Conservation (phyloP, 805 yeast species). For the Kodamaea fukazawae region DNA sequence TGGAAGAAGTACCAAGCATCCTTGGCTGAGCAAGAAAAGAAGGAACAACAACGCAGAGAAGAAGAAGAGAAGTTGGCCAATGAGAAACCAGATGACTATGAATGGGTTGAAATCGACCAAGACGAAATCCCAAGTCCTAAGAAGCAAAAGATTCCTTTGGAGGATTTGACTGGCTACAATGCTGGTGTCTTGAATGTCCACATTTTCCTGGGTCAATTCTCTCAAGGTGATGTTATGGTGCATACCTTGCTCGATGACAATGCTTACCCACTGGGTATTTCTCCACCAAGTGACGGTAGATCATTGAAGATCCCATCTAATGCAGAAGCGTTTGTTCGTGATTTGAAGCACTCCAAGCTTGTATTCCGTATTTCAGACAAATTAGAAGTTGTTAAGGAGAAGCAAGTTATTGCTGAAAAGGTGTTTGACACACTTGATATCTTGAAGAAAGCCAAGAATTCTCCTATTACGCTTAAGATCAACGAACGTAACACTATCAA, state of each 20-base stretch:
- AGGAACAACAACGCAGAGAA: conserved; percentile 44
- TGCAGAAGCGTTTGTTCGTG: conserved; percentile 66
- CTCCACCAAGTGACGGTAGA: conserved; percentile 49
- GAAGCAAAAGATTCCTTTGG: conserved; percentile 47
- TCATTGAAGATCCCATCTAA: conserved; percentile 42
- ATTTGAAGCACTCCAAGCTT: conserved; percentile 58
- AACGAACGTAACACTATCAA: conserved; percentile 37
- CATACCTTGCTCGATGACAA: conserved; percentile 67
- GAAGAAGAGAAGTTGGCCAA: conserved; percentile 50
- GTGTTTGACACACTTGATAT: conserved; percentile 51
- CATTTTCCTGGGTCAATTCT: conserved; percentile 47
- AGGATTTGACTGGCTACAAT: conserved; percentile 51
- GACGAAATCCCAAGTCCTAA: conserved; percentile 35
- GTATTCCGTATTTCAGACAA: conserved; percentile 57
- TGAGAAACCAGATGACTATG: conserved; percentile 59
- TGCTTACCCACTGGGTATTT: conserved; percentile 54
- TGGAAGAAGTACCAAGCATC: conserved; percentile 42
- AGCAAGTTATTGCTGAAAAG: conserved; percentile 52
- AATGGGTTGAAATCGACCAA: conserved; percentile 53
- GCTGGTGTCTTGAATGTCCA: conserved; percentile 64
- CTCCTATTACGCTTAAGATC: conserved; percentile 46
- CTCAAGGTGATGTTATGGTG: conserved; percentile 48
- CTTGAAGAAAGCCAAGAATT: conserved; percentile 46
- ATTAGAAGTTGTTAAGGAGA: conserved; percentile 43
- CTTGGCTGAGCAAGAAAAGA: conserved; percentile 30